Conservation (phyloP, 768 basidiomycete species). For the Leccinum variicolor region DNA sequence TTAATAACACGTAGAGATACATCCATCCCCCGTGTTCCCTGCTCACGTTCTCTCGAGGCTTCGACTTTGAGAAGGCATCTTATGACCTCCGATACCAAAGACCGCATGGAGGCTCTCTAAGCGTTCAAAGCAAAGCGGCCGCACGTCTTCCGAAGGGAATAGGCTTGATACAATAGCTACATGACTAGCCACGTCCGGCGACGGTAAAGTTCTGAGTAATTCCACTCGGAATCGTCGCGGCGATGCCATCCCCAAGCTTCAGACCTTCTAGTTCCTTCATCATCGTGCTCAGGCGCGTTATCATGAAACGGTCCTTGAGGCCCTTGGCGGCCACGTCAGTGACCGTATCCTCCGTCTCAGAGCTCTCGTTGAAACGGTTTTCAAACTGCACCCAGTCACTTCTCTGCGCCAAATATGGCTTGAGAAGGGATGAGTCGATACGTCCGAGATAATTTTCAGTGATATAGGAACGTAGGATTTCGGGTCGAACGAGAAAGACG, state of each 20-base stretch:
- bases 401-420: conserved; percentile 87
- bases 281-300: conserved; percentile 75
- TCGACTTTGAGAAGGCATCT: conserved; percentile 86
- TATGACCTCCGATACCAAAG: conserved; percentile 74
- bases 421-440: conserved; percentile 81
- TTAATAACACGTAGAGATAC: neutral
- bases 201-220: conserved; percentile 54
- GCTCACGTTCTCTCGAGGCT: conserved; percentile 43
- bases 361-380: conserved; percentile 68
- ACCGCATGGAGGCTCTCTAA: conserved; percentile 77
- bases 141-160: conserved; percentile 82
- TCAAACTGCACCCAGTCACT: conserved; percentile 90
- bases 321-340: conserved; percentile 39
- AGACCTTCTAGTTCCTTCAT: conserved; percentile 84
- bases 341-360: conserved; percentile 42
- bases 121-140: conserved; percentile 84
- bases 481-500: conserved; percentile 93
- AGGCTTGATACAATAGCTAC: conserved; percentile 2
- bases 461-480: conserved; percentile 93
- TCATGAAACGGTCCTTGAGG: conserved; percentile 55
- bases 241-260: conserved; percentile 53
- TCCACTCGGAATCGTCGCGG: conserved; percentile 56
- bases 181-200: conserved; percentile 35
- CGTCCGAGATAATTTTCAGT: conserved; percentile 90
- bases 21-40: neutral